Percentiles rank a stretch among this genome's conserved stretches.
Evolutionary conservation across 805 yeast genomes (phyloP).

Genomic region (Grigorovia yakushimaensis): DNA sequence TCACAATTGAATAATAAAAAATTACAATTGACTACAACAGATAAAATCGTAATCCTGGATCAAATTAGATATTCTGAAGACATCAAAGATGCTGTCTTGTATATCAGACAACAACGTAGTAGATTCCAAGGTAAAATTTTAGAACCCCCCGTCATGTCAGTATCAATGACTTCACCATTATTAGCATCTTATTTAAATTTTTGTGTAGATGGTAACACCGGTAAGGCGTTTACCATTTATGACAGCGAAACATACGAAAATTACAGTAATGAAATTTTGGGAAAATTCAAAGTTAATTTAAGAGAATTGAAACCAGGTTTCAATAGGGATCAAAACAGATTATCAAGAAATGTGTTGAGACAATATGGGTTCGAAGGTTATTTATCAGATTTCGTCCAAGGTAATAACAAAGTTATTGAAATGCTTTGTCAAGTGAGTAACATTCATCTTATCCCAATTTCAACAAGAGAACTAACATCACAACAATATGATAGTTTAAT

Average conservation of each 20-base stretch:
- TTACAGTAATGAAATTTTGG: conserved; percentile 36
- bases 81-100: conserved; percentile 27
- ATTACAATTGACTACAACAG: conserved; percentile 36
- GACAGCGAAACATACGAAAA: conserved; percentile 39
- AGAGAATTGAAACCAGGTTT: conserved; percentile 34
- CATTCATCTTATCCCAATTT: conserved; percentile 53
- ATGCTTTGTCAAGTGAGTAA: conserved; percentile 55
- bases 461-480: conserved; percentile 36
- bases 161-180: conserved; percentile 41
- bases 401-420: conserved; percentile 60
- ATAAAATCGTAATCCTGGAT: conserved; percentile 41
- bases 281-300: conserved; percentile 43
- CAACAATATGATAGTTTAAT: conserved; percentile 32
- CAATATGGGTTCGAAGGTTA: conserved; percentile 72
- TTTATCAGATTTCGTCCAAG: conserved; percentile 57
- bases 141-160: conserved; percentile 67
- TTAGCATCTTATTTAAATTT: conserved; percentile 51
- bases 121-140: conserved; percentile 38
- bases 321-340: conserved; percentile 4
- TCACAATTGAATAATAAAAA: conserved; percentile 29
- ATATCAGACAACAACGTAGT: conserved; percentile 27
- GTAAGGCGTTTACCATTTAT: conserved; percentile 55
- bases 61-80: conserved; percentile 21
- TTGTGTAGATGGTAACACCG: conserved; percentile 42
- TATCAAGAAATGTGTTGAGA: conserved; percentile 30